These are phyloP conservation scores for Xylaria sp. DNA, from an alignment of 2,329 filamentous ascomycete genomes.

Conservation along the genomic window DNA sequence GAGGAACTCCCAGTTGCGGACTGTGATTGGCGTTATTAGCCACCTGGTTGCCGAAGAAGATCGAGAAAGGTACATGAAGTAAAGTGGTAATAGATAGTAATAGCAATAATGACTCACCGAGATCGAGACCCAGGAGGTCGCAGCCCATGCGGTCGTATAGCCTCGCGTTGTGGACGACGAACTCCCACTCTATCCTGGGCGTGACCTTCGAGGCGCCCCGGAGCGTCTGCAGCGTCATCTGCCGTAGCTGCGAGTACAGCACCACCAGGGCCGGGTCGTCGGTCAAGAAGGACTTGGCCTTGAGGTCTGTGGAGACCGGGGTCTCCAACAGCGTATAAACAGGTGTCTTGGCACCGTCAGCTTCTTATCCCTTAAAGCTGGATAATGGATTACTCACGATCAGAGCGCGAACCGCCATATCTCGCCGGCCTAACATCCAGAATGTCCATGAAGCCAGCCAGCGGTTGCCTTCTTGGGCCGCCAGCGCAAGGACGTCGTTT, in stretches of 20 bases:
- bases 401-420: slow-evolving; percentile 82
- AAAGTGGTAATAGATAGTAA: not conserved
- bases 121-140: slow-evolving; percentile 82
- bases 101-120: slow-evolving; percentile 59
- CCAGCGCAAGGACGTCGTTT: slow-evolving; percentile 76
- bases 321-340: slow-evolving; percentile 74
- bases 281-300: slow-evolving; percentile 78
- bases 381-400: slow-evolving; percentile 60
- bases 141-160: slow-evolving; percentile 92
- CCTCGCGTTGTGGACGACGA: slow-evolving; percentile 82
- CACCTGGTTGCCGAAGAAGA: not conserved
- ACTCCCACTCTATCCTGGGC: slow-evolving; percentile 81
- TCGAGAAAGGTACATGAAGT: slow-evolving; percentile 11
- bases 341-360: slow-evolving; percentile 61
- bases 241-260: slow-evolving; percentile 83
- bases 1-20: slow-evolving; percentile 82
- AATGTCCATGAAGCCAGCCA: slow-evolving; percentile 97
- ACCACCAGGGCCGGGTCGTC: slow-evolving; percentile 90
- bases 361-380: not conserved
- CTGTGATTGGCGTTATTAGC: slow-evolving; percentile 41
- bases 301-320: slow-evolving; percentile 68
- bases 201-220: slow-evolving; percentile 82
- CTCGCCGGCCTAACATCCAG: slow-evolving; percentile 81
- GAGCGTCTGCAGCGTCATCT: slow-evolving; percentile 79
- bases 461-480: slow-evolving; percentile 79